Base-by-base conservation (phyloP, 1,284 basidiomycete species). In the Malassezia restricta region DNA sequence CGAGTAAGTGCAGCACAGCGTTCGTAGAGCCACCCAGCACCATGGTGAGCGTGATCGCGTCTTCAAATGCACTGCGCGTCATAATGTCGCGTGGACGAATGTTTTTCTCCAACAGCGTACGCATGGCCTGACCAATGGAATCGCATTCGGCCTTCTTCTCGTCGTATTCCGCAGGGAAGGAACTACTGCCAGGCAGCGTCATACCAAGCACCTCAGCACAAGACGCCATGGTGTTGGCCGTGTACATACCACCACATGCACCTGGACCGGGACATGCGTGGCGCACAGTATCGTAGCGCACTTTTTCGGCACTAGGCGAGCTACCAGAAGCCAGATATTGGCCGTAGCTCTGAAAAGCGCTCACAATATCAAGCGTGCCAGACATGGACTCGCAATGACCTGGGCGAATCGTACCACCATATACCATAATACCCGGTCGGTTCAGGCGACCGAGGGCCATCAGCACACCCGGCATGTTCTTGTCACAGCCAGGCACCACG, bases 391-490 rank as follows among this genome's bases (percentile, higher is more conserved):
- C 57, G 44, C 66, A 71, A 27, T 47, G 52, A 43, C 71, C 71
- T 6, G 71, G 69, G 15, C 66, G 62, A 44, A 73, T 73, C 38
- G 71, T 71, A 29, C 71, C 71, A 11, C 71, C 71, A 49, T 71
- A 73, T 8, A 73, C 66, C 67, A 73, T 72, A 45, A 73, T 59
- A 47, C 68, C 68, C 11, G 70, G 70, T 9, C 70, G 58, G 57
- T 73, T 73, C 38, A 71, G 63, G 14, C 70, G 58, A 32, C 67
- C 68, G 12, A 71, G 64, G 3, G 67, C 70, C 62, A 73, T 73
- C 8, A 73, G 57, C 5, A 71, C 68, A 59, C 70, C 70, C 27
- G 70, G 70, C 70, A 73, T 73, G 57, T 73, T 73, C 58, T 73
- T 73, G 60, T 73, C 71, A 47, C 71, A 73, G 30, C 69, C 69